Conservation (phyloP, 140 eudicot genomes). For the Anethum foeniculum region DNA sequence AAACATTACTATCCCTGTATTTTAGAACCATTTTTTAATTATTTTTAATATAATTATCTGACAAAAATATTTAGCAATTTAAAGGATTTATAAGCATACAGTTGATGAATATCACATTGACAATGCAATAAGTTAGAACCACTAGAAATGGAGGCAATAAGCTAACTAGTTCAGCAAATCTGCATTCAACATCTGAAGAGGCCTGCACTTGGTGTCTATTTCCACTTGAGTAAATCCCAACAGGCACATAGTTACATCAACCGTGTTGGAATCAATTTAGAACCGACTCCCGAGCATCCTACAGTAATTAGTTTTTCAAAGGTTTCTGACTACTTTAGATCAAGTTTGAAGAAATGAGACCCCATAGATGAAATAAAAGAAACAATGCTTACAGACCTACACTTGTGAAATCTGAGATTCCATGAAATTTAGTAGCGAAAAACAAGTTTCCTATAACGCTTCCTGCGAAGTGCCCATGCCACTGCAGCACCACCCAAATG, state of each 20-base stretch:
- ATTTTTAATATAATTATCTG: no score
- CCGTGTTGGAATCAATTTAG: background rate
- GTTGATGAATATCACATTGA: no score
- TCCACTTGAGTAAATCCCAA: no score
- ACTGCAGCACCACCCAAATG: constrained; percentile 88
- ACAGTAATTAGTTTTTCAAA: no score
- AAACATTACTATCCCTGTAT: background rate
- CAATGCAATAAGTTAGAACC: no score
- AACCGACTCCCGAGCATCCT: background rate
- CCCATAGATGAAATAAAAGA: background rate
- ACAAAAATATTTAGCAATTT: no score
- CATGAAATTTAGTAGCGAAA: constrained; percentile 17
- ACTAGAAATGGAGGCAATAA: background rate
- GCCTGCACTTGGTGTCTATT: no score
- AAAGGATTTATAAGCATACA: no score
- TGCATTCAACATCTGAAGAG: background rate
- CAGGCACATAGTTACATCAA: background rate
- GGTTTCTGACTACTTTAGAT: background rate
- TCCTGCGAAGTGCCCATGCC: constrained; percentile 44
- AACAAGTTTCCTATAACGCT: constrained; percentile 35
- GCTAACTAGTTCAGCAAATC: background rate
- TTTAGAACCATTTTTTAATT: no score
- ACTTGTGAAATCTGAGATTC: background rate
- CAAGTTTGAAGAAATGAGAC: background rate
- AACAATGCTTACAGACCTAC: background rate